These are phyloP conservation scores for Mortierella sp. DNA, from an alignment of 371 early-diverging fungal genomes.

Conservation along the genomic window DNA sequence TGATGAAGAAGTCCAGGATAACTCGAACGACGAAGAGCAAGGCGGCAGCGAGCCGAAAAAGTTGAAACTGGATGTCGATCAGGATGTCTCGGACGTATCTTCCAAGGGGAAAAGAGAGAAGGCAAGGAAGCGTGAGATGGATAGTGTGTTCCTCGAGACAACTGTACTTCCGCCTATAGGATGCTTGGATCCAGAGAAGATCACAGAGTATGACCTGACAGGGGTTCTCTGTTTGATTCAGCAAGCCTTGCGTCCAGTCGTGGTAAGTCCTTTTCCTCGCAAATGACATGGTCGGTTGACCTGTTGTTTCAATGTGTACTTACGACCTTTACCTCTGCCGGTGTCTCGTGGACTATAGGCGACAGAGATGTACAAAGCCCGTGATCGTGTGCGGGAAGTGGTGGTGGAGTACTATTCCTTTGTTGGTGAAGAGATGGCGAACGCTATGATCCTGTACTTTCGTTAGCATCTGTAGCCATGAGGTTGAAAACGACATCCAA, in stretches of 20 bases:
- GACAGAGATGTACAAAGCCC: slow-evolving; percentile 14
- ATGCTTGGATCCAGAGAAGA: slow-evolving; percentile 35
- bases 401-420: slow-evolving; percentile 35
- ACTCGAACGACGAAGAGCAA: slow-evolving; percentile 17
- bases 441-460: slow-evolving; percentile 33
- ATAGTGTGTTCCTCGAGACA: slow-evolving; percentile 11
- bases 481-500: too few species aligned
- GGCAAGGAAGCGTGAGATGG: slow-evolving; percentile 20
- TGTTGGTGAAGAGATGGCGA: slow-evolving; percentile 47
- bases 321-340: too few species aligned
- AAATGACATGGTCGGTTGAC: background rate
- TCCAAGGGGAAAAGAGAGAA: slow-evolving; percentile 7
- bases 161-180: slow-evolving; percentile 36
- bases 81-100: too few species aligned
- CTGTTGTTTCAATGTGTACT: too few species aligned
- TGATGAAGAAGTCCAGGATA: slow-evolving; percentile 59
- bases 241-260: slow-evolving; percentile 16
- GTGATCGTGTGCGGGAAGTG: slow-evolving; percentile 5
- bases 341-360: slow-evolving; percentile 3
- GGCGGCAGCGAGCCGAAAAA: slow-evolving; percentile 11
- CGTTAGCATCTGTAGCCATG: too few species aligned
- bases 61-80: background rate
- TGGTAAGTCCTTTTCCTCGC: slow-evolving; percentile 9
- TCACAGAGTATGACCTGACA: slow-evolving; percentile 23
- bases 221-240: slow-evolving; percentile 17